Evolutionary conservation across 1,284 basidiomycete species (phyloP), one percentile per base, ranked within the genome.

Genomic region (Ceratobasidium sp.): DNA sequence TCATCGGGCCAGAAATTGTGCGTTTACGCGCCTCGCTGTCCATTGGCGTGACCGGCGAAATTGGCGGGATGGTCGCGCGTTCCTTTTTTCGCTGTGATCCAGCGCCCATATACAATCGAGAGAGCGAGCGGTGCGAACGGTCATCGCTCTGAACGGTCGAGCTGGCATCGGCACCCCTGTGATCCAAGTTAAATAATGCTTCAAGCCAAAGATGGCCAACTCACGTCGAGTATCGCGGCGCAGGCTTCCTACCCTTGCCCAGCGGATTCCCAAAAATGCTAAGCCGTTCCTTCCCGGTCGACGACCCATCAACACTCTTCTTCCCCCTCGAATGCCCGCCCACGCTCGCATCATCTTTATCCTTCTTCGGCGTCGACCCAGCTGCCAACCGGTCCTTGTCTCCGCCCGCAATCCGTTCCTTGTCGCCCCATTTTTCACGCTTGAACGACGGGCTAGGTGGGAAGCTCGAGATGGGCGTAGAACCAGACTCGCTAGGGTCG

Each of bases 211-310:
- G 46, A 52, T 49, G 49, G 3, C 5, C 43, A 37, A 85, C 88
- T 80, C 82, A 90, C 88, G 85, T 84, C 59, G 88, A 89, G 79
- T 90, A 89, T 81, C 89, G 88, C 15, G 95, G 95, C 2, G 94
- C 87, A 0, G 95, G 95, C 82, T 97, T 97, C 78, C 95, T 85
- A 68, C 85, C 85, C 81, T 92, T 92, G 44, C 89, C 88, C 76
- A 93, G 80, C 7, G 89, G 85, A 0, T 85, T 87, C 22, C 92
- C 92, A 81, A 96, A 95, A 80, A 96, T 90, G 82, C 93, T 94
- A 59, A 92, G 83, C n/a, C 92, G 85, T 64, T 93, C 90, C 49
- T 57, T 62, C 3, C 17, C 49, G n/a, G 34, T 70, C 76, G 67
- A 71, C 57, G 73, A 62, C 67, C n/a, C 77, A 78, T 92, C 91